Evolutionary conservation across 2,329 filamentous ascomycete species (phyloP).

Genomic region (Fusarium solani-melongenae): DNA sequence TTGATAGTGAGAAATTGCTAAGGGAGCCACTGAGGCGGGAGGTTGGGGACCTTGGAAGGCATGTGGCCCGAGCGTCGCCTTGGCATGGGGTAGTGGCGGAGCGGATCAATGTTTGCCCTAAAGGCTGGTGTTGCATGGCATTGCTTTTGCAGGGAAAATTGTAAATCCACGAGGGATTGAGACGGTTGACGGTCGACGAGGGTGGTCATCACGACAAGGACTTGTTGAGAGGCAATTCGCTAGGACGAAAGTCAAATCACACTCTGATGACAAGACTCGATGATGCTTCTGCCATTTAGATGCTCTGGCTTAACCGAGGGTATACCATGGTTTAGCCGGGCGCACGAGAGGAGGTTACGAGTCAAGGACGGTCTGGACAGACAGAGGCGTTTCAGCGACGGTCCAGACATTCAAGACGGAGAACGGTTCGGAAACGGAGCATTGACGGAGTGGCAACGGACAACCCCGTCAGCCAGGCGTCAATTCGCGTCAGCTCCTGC

Average conservation of each 20-base stretch:
- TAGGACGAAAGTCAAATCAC: not conserved
- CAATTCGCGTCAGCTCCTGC: slow-evolving; percentile 24
- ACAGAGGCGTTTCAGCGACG: slow-evolving; percentile 11
- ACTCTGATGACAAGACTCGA: not conserved
- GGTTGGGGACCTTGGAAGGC: slow-evolving; percentile 33
- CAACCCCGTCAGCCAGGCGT: not conserved
- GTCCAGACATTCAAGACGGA: not conserved
- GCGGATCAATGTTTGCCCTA: slow-evolving; percentile 14
- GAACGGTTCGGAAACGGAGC: slow-evolving; percentile 17
- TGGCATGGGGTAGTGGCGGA: slow-evolving; percentile 24
- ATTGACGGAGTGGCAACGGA: slow-evolving; percentile 17
- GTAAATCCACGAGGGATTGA: slow-evolving; percentile 1
- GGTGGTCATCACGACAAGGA: not conserved
- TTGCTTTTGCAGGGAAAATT: not conserved
- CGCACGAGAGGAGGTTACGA: slow-evolving; percentile 1
- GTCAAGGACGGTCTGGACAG: not conserved
- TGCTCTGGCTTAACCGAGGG: slow-evolving; percentile 44
- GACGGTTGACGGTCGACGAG: not conserved
- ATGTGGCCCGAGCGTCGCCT: slow-evolving; percentile 44
- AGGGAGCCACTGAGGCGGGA: slow-evolving; percentile 33
- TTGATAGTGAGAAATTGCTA: slow-evolving; percentile 55
- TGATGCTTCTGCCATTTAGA: slow-evolving; percentile 17
- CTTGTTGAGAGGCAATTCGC: not conserved
- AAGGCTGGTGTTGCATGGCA: not conserved
- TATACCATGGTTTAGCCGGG: slow-evolving; percentile 46